Conservation (phyloP, 2,329 filamentous ascomycete genomes). For the Aspergillus hortae region DNA sequence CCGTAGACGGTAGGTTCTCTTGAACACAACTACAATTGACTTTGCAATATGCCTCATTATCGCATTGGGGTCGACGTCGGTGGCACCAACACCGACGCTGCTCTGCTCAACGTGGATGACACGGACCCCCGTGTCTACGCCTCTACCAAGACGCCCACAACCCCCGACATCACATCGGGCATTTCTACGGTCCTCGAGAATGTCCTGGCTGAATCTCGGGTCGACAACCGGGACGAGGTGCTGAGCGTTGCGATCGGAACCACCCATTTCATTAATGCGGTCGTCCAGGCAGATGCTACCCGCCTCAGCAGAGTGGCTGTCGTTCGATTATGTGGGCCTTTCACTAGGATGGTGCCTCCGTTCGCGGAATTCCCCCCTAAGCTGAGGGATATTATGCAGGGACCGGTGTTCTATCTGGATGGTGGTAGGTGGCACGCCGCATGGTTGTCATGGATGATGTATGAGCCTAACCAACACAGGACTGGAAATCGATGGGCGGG, state of each 20-base stretch:
- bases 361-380: slow-evolving; percentile 49
- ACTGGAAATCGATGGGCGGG: slow-evolving; percentile 41
- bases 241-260: slow-evolving; percentile 50
- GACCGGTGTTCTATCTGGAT: slow-evolving; percentile 47
- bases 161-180: slow-evolving; percentile 40
- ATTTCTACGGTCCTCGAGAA: slow-evolving; percentile 37
- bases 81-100: slow-evolving; percentile 38
- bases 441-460: background rate
- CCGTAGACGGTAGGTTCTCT: too few species aligned
- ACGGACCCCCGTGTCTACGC: slow-evolving; percentile 24
- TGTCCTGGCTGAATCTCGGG: slow-evolving; percentile 32
- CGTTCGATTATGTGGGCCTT: slow-evolving; percentile 48
- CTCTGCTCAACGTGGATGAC: slow-evolving; percentile 25
- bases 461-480: background rate
- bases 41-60: slow-evolving; percentile 19
- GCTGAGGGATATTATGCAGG: slow-evolving; percentile 45
- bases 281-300: slow-evolving; percentile 48
- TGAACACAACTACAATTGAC: too few species aligned
- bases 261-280: slow-evolving; percentile 53
- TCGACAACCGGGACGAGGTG: slow-evolving; percentile 29
- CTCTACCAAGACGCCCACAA: slow-evolving; percentile 37
- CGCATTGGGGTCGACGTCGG: slow-evolving; percentile 45
- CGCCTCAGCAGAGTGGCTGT: slow-evolving; percentile 52
- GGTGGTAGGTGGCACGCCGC: slow-evolving; percentile 23
- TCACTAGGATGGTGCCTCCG: slow-evolving; percentile 48